Conservation (phyloP, 108 stramenopile species). For the Schizochytrium sp. region DNA sequence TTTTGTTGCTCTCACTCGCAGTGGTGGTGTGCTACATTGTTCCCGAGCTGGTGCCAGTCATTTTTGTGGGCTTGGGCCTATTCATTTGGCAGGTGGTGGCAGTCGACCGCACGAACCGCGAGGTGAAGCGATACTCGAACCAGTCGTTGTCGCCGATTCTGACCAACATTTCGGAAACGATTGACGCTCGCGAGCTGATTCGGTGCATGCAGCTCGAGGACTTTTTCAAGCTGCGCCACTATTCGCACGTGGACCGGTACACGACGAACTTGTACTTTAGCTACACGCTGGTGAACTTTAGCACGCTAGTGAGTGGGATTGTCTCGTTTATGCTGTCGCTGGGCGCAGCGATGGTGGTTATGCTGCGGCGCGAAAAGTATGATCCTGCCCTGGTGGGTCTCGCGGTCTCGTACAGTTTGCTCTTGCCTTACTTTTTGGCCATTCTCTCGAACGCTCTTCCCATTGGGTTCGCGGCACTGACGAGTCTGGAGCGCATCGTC, state of each 20-base stretch:
- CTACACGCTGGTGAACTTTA: background rate
- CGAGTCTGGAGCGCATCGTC: slow-evolving; percentile 66
- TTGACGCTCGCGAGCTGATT: slow-evolving; percentile 4
- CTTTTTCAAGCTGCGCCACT: background rate
- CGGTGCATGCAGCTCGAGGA: slow-evolving; percentile 11
- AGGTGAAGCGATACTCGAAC: slow-evolving; percentile 25
- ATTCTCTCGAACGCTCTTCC: slow-evolving; percentile 31
- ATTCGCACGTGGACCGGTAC: background rate
- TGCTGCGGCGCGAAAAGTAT: slow-evolving; percentile 47
- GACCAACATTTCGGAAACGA: background rate
- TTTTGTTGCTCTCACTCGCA: slow-evolving; percentile 9
- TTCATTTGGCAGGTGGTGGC: background rate
- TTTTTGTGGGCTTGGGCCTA: background rate
- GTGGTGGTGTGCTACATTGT: background rate
- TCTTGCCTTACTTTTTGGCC: slow-evolving; percentile 6
- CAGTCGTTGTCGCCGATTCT: background rate
- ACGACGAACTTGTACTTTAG: background rate
- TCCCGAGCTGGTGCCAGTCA: background rate
- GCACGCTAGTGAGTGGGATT: slow-evolving; percentile 32
- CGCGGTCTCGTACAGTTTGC: background rate
- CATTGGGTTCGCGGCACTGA: slow-evolving; percentile 44
- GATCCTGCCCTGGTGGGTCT: slow-evolving; percentile 33
- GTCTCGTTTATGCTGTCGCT: slow-evolving; percentile 58
- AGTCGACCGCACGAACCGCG: slow-evolving; percentile 5
- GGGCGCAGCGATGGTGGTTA: slow-evolving; percentile 64